Conservation (phyloP, 805 yeast species). For the Isabelozyma pseudorhagii region DNA sequence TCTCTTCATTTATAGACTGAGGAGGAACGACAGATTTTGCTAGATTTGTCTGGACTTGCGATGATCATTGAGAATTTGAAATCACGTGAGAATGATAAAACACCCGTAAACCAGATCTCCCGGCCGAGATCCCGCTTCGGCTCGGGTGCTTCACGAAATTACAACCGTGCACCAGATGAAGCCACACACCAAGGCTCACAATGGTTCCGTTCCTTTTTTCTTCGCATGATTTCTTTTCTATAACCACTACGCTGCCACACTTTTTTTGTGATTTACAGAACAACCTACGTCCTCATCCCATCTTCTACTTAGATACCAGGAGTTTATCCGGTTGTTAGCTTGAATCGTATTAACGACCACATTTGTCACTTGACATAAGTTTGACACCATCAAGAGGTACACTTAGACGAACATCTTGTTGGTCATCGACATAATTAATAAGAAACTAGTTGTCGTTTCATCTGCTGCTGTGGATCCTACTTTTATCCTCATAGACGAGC, state of each 20-base stretch:
- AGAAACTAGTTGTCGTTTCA: background rate
- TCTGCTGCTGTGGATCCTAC: constrained; percentile 2
- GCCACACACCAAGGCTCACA: background rate
- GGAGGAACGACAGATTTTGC: background rate
- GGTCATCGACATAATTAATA: background rate
- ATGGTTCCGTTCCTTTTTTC: background rate
- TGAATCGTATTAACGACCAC: background rate
- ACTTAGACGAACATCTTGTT: background rate
- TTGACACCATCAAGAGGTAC: background rate
- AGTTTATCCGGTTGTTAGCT: background rate
- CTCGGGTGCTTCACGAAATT: background rate
- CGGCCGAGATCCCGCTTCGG: background rate
- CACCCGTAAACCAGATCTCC: background rate
- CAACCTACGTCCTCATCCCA: background rate
- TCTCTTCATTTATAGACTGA: constrained; percentile 14
- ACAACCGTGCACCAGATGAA: background rate
- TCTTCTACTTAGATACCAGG: background rate
- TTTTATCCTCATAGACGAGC: background rate
- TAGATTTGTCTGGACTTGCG: background rate
- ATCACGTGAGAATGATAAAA: background rate
- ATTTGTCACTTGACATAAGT: background rate
- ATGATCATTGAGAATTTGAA: background rate
- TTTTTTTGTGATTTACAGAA: background rate
- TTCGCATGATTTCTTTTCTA: background rate
- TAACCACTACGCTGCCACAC: background rate